Evolutionary conservation across 352 stramenopile species (phyloP).

Genomic region (Phytophthora parvispora): DNA sequence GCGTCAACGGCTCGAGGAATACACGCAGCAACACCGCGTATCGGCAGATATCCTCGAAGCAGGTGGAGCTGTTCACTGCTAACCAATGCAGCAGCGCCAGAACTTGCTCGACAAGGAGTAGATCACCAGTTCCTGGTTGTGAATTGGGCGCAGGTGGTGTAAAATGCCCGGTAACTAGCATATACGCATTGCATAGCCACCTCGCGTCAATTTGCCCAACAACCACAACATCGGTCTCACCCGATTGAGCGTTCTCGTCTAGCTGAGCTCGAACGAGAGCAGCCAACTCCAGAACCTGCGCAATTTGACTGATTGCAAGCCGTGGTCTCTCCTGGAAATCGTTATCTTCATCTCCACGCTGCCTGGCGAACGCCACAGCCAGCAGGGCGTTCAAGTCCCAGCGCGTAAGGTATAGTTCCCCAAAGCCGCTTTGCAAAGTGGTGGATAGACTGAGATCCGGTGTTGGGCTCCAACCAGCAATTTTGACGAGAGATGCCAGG

Average conservation of each 20-base stretch:
- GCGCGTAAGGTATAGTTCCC: constrained; percentile 55
- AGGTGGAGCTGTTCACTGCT: constrained; percentile 19
- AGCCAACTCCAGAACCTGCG: constrained; percentile 41
- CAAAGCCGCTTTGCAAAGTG: constrained; percentile 38
- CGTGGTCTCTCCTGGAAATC: constrained; percentile 52
- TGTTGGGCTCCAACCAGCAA: constrained; percentile 32
- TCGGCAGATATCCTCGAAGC: constrained; percentile 40
- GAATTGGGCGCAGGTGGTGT: neutral
- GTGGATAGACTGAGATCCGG: constrained; percentile 7
- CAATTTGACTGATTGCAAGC: constrained; percentile 41
- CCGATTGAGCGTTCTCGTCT: constrained; percentile 20
- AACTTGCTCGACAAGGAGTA: constrained; percentile 40
- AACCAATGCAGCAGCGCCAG: constrained; percentile 48
- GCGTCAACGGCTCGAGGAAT: constrained; percentile 29
- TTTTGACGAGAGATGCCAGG: constrained; percentile 47
- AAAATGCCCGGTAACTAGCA: constrained; percentile 22
- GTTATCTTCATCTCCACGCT: constrained; percentile 43
- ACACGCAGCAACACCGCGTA: constrained; percentile 33
- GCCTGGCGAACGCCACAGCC: constrained; percentile 45
- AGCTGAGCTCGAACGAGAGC: constrained; percentile 26
- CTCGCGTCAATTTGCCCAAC: constrained; percentile 30
- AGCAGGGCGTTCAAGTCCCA: constrained; percentile 65
- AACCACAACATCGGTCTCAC: constrained; percentile 4
- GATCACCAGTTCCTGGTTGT: neutral
- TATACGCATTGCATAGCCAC: constrained; percentile 35